Evolutionary conservation across 1,139 yeast species (phyloP).

Genomic region (Candida pseudocylindracea): DNA sequence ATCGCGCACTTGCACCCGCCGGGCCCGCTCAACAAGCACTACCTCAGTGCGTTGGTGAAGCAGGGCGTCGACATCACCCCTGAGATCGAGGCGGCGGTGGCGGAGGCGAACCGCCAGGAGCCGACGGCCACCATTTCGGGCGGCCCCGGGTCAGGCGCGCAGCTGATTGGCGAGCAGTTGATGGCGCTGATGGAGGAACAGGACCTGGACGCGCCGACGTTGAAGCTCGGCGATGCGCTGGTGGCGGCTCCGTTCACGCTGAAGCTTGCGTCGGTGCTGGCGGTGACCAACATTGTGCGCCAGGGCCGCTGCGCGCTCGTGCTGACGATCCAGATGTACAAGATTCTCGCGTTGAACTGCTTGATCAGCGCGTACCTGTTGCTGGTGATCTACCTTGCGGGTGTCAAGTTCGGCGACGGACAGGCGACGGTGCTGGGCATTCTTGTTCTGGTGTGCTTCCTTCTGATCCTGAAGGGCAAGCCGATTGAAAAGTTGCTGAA

Average conservation of each 20-base stretch:
- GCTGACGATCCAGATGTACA: constrained; percentile 96
- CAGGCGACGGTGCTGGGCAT: constrained; percentile 91
- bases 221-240: constrained; percentile 95
- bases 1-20: constrained; percentile 97
- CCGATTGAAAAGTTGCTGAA: constrained; percentile 77
- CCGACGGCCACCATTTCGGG: not conserved
- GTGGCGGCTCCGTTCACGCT: constrained; percentile 99
- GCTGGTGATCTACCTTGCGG: constrained; percentile 86
- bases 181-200: constrained; percentile 43
- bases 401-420: constrained; percentile 94
- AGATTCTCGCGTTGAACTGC: constrained; percentile 90
- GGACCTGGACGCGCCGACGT: constrained; percentile 61
- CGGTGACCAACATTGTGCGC: constrained; percentile 85
- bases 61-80: constrained; percentile 57
- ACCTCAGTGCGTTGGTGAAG: constrained; percentile 64
- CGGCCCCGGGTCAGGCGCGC: constrained; percentile 1
- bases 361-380: constrained; percentile 90
- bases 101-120: constrained; percentile 13
- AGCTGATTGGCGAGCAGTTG: constrained; percentile 44
- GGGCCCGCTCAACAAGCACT: constrained; percentile 79
- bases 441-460: constrained; percentile 79
- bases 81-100: constrained; percentile 40
- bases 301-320: constrained; percentile 98
- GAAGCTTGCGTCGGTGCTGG: constrained; percentile 73
- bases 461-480: constrained; percentile 85